Evolutionary conservation across 768 basidiomycete species (phyloP).

Genomic region (Termitomyces sp.): DNA sequence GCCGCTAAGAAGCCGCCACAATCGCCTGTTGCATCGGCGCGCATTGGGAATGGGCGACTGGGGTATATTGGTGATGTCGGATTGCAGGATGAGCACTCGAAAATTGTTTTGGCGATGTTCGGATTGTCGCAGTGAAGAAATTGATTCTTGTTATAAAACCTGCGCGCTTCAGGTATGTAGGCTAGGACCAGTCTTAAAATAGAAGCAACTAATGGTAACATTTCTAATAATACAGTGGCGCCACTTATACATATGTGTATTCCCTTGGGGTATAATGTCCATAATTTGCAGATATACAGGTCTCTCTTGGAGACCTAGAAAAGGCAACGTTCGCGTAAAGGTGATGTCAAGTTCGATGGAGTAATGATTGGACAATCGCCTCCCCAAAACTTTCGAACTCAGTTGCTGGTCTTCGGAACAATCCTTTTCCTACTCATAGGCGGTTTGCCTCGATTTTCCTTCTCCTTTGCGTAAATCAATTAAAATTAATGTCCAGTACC

Average conservation of each 20-base stretch:
- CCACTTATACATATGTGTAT: not conserved
- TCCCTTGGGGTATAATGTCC: not conserved
- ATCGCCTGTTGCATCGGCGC: conserved; percentile 20
- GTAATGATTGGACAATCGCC: not conserved
- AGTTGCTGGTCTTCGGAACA: not conserved
- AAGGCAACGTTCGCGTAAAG: not conserved
- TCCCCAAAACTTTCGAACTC: not conserved
- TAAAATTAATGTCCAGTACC: not conserved
- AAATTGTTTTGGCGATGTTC: conserved; percentile 27
- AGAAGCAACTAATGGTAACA: not conserved
- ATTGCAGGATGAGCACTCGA: conserved; percentile 19
- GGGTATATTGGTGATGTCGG: conserved; percentile 31
- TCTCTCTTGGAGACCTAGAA: not conserved
- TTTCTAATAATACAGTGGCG: not conserved
- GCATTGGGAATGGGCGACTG: conserved; percentile 22
- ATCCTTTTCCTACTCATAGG: conserved; percentile 3
- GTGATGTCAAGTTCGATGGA: not conserved
- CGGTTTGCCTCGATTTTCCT: not conserved
- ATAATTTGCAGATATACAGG: not conserved
- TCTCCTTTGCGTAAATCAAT: not conserved
- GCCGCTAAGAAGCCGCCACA: conserved; percentile 7
- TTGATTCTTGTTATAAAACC: not conserved
- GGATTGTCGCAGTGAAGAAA: conserved; percentile 10
- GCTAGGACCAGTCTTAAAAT: not conserved
- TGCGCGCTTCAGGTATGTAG: not conserved